Evolutionary conservation across 139 green algal genomes (phyloP).

Genomic region (Chlorella sp.): DNA sequence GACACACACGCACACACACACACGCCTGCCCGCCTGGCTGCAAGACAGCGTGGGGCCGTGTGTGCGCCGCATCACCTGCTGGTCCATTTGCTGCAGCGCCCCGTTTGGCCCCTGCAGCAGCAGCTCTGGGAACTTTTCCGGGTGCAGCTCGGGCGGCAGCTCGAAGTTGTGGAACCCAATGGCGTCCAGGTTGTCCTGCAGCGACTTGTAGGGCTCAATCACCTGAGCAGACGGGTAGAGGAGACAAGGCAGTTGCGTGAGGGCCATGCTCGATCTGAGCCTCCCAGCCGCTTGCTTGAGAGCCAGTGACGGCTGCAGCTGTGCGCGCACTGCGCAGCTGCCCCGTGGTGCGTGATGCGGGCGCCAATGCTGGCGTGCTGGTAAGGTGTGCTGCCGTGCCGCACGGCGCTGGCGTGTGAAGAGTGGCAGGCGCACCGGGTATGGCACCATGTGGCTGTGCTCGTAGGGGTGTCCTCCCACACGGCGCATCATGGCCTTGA

Average conservation of each 20-base stretch:
- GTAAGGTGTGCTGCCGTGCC: neutral
- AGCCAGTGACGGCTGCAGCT: neutral
- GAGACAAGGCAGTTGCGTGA: neutral
- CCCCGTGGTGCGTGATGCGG: too few relatives aligned
- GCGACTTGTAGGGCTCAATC: constrained; percentile 39
- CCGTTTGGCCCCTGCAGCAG: constrained; percentile 15
- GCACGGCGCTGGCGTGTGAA: neutral
- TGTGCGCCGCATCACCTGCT: too few relatives aligned
- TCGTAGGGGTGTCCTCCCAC: constrained; percentile 49
- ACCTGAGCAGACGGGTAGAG: constrained; percentile 12
- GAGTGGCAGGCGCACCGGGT: constrained; percentile 22
- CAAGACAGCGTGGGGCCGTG: too few relatives aligned
- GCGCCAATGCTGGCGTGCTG: too few relatives aligned
- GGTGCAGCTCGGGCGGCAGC: constrained; percentile 36
- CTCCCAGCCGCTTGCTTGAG: neutral
- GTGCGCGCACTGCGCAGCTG: too few relatives aligned
- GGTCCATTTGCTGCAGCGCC: constrained; percentile 20
- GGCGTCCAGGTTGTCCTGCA: constrained; percentile 45
- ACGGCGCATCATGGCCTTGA: constrained; percentile 34
- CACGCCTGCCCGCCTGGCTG: too few relatives aligned
- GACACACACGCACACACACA: too few relatives aligned
- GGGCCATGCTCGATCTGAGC: neutral
- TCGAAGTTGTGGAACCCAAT: constrained; percentile 40
- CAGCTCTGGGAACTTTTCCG: constrained; percentile 22
- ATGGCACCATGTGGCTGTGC: constrained; percentile 20